phyloP scores from a whole-genome alignment of 2,329 filamentous ascomycete genomes.

The Arthrobotrys entomopaga region DNA sequence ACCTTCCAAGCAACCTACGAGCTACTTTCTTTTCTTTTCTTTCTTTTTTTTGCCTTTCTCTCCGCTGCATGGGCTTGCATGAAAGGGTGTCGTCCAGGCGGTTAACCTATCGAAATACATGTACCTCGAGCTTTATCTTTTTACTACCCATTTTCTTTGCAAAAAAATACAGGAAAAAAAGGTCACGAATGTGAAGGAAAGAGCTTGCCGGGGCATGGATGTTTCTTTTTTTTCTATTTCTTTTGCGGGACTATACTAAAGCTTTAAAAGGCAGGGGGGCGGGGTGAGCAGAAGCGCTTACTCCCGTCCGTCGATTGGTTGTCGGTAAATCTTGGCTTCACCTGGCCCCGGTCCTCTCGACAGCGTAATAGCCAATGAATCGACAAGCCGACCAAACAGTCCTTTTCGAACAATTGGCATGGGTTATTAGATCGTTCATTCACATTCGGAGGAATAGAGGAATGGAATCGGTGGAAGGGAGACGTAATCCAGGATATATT shows the following conservation, averaged over 20 bases:
- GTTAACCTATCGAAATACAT: neutral
- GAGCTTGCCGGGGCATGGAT: neutral
- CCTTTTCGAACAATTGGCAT: neutral
- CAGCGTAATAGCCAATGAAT: constrained; percentile 30
- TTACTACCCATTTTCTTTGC: neutral
- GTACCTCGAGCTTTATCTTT: too few relatives aligned
- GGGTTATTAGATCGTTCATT: too few relatives aligned
- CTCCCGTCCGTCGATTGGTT: constrained; percentile 43
- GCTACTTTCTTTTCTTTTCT: constrained; percentile 22
- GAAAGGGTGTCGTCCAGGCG: neutral
- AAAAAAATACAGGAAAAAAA: neutral
- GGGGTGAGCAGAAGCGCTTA: constrained; percentile 39
- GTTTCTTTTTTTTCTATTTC: constrained; percentile 38
- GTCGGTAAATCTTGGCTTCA: constrained; percentile 17
- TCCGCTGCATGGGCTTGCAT: constrained; percentile 7
- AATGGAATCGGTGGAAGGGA: constrained; percentile 4
- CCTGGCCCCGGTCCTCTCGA: constrained; percentile 3
- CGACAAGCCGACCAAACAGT: neutral
- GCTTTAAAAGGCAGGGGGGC: neutral
- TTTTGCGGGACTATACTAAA: too few relatives aligned
- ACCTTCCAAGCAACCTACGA: constrained; percentile 18
- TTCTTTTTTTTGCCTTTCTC: constrained; percentile 5
- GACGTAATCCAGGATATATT: neutral
- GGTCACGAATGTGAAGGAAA: neutral
- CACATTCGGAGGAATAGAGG: neutral